phyloP scores from a whole-genome alignment of 2,329 filamentous ascomycete species.

The Calonectria pauciramosa region DNA sequence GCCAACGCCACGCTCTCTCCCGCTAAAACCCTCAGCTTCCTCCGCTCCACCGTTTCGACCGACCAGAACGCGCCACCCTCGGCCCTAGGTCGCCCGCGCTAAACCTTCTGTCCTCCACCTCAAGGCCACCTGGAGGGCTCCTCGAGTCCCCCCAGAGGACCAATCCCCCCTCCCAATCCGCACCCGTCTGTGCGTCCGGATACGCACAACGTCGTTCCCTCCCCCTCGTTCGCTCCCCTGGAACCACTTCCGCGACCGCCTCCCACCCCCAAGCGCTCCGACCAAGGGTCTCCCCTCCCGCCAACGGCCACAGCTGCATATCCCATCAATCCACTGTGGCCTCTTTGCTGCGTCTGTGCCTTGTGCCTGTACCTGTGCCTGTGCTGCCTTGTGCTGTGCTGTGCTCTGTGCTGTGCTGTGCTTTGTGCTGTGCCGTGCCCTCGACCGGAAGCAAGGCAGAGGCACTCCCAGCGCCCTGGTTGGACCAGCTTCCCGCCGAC shows the following conservation, averaged over 20 bases:
- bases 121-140: neutral
- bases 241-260: conserved; percentile 19
- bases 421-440: neutral
- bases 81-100: conserved; percentile 7
- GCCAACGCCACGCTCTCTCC: neutral
- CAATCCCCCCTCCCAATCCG: conserved; percentile 14
- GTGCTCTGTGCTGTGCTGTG: neutral
- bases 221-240: conserved; percentile 14
- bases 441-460: neutral
- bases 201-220: conserved; percentile 11
- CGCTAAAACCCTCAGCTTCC: conserved; percentile 17
- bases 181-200: conserved; percentile 25
- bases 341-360: conserved; percentile 1
- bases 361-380: neutral
- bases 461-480: neutral
- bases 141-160: neutral
- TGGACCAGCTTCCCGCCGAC: conserved; percentile 4
- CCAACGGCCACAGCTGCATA: conserved; percentile 7
- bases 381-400: neutral
- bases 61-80: conserved; percentile 24
- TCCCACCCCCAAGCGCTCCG: conserved; percentile 8
- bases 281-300: conserved; percentile 21
- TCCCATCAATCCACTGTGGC: conserved; percentile 12
- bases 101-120: conserved; percentile 11
- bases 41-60: conserved; percentile 29